Conservation (phyloP, 23 red algal genomes). For the Agarophyton chilense region DNA sequence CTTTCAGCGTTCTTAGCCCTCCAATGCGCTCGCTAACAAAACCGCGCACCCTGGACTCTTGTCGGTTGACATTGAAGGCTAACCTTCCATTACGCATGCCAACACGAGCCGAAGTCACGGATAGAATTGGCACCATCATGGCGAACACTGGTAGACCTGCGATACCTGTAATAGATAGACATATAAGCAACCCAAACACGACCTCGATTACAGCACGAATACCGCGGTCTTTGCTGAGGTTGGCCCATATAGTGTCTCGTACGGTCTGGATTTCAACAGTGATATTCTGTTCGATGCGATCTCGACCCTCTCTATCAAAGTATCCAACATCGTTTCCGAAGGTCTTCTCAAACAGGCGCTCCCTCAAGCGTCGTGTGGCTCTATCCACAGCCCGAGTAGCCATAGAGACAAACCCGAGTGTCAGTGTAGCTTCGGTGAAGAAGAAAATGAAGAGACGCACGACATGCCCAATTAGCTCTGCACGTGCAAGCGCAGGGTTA, state of each 20-base stretch:
- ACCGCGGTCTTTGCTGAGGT: conserved; percentile 62
- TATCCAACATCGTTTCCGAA: conserved; percentile 47
- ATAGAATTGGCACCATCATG: conserved; percentile 38
- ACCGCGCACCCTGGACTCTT: conserved; percentile 9
- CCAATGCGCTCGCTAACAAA: conserved; percentile 38
- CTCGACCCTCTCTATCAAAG: conserved; percentile 34
- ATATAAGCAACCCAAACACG: conserved; percentile 27
- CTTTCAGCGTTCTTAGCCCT: conserved; percentile 48
- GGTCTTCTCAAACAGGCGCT: conserved; percentile 27
- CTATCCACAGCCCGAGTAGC: conserved; percentile 36
- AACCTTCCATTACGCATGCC: conserved; percentile 46
- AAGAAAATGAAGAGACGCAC: conserved; percentile 7
- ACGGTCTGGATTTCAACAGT: conserved; percentile 27
- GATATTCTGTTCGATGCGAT: conserved; percentile 18
- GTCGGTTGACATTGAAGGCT: conserved; percentile 1
- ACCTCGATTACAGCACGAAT: conserved; percentile 38
- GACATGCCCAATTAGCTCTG: background rate
- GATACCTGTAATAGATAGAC: conserved; percentile 18
- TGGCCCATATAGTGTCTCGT: conserved; percentile 38
- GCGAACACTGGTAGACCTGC: conserved; percentile 45
- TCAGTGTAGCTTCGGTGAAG: conserved; percentile 8
- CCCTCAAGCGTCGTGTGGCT: conserved; percentile 34
- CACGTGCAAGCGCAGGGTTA: background rate
- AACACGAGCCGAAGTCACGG: conserved; percentile 28
- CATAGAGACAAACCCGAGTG: conserved; percentile 26